These are phyloP conservation scores for Phytophthora hibernalis DNA, from an alignment of 352 stramenopile genomes.

Conservation along the genomic window DNA sequence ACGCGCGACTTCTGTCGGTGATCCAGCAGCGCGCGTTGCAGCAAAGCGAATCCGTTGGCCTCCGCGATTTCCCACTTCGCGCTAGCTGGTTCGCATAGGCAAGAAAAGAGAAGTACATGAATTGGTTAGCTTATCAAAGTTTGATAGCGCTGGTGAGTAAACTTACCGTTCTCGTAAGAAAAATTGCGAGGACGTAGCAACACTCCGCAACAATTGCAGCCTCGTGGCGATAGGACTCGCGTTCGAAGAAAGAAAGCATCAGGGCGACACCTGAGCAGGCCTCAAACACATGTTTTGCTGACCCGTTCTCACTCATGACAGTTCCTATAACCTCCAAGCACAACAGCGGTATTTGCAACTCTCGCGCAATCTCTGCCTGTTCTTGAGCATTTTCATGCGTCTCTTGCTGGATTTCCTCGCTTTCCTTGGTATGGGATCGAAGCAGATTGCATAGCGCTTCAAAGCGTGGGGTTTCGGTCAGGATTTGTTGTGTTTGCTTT, in stretches of 20 bases:
- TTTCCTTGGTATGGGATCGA: slow-evolving; percentile 14
- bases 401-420: slow-evolving; percentile 11
- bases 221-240: slow-evolving; percentile 36
- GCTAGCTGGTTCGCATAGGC: slow-evolving; percentile 18
- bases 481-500: slow-evolving; percentile 33
- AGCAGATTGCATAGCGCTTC: slow-evolving; percentile 39
- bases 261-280: slow-evolving; percentile 38
- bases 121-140: background rate
- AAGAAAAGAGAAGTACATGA: background rate
- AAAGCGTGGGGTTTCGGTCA: slow-evolving; percentile 32
- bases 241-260: slow-evolving; percentile 43
- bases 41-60: slow-evolving; percentile 42
- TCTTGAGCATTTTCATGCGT: slow-evolving; percentile 7
- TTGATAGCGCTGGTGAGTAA: background rate
- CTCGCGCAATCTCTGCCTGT: slow-evolving; percentile 8
- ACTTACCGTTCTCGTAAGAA: slow-evolving; percentile 66
- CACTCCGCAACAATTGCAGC: slow-evolving; percentile 50
- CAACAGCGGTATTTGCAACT: slow-evolving; percentile 22
- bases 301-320: slow-evolving; percentile 40
- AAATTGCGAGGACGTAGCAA: slow-evolving; percentile 65
- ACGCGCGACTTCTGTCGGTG: slow-evolving; percentile 48
- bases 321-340: slow-evolving; percentile 32
- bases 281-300: slow-evolving; percentile 46
- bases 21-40: slow-evolving; percentile 45
- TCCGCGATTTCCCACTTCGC: slow-evolving; percentile 54